A percentile compares a stretch with the other conserved stretches of the same genome.
These are phyloP conservation scores for Heliamphora exappendiculata DNA, from an alignment of 148 eudicot genomes.

Conservation along the genomic window DNA sequence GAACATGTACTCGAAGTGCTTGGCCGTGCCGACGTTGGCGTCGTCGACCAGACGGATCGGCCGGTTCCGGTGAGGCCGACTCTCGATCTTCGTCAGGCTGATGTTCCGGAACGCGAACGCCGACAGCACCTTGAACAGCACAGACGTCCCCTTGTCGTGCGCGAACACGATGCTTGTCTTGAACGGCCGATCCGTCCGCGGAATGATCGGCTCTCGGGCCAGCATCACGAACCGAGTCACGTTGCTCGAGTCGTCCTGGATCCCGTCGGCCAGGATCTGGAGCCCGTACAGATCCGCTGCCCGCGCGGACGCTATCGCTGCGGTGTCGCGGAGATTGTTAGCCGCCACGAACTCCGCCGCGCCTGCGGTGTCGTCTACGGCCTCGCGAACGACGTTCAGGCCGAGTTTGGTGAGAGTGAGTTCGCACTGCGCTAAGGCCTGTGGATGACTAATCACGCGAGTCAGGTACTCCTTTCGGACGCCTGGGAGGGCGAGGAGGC, in stretches of 20 bases:
- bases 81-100: slow-evolving; percentile 94
- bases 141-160: slow-evolving; percentile 69
- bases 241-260: slow-evolving; percentile 81
- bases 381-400: slow-evolving; percentile 66
- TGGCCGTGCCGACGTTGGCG: slow-evolving; percentile 79
- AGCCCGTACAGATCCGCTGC: slow-evolving; percentile 83
- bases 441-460: slow-evolving; percentile 80
- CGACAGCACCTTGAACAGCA: slow-evolving; percentile 85
- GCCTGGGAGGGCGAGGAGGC: slow-evolving; percentile 71
- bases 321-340: slow-evolving; percentile 62
- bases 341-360: slow-evolving; percentile 73
- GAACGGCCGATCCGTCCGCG: slow-evolving; percentile 78
- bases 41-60: slow-evolving; percentile 81
- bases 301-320: slow-evolving; percentile 79
- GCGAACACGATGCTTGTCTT: slow-evolving; percentile 97
- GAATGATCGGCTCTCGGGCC: slow-evolving; percentile 87
- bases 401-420: slow-evolving; percentile 66
- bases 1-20: slow-evolving; percentile 95
- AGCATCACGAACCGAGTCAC: slow-evolving; percentile 92
- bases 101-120: slow-evolving; percentile 94
- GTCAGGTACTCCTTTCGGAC: slow-evolving; percentile 56
- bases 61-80: slow-evolving; percentile 76
- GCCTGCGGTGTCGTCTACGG: slow-evolving; percentile 89
- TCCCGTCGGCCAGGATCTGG: slow-evolving; percentile 64
- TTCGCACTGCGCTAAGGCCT: slow-evolving; percentile 86